These are phyloP conservation scores for Scleromitrula shiraiana DNA, from an alignment of 2,329 filamentous ascomycete genomes.

Conservation along the genomic window DNA sequence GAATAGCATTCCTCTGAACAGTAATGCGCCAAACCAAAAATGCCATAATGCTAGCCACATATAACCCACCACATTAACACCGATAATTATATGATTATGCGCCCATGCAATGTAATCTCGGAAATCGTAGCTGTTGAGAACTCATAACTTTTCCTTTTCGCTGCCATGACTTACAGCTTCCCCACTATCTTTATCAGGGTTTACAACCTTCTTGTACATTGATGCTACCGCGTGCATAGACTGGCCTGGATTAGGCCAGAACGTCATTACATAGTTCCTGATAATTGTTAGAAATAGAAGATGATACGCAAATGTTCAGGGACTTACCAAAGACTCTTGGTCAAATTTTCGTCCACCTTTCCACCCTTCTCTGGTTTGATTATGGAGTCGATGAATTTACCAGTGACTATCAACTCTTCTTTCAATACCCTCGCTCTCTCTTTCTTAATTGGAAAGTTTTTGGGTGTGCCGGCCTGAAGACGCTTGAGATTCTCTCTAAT, in stretches of 20 bases:
- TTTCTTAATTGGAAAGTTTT: constrained; percentile 54
- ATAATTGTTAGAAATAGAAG: constrained; percentile 12
- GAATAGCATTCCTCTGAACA: background rate
- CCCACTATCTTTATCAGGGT: constrained; percentile 7
- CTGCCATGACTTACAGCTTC: too few relatives aligned
- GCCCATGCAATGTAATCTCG: background rate
- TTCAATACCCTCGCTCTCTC: constrained; percentile 55
- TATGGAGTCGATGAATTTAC: constrained; percentile 48
- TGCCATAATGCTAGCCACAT: background rate
- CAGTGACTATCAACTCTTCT: constrained; percentile 51
- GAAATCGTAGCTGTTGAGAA: too few relatives aligned
- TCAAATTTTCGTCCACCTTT: constrained; percentile 21
- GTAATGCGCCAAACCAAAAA: background rate
- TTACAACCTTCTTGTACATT: constrained; percentile 27
- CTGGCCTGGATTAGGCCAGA: constrained; percentile 27
- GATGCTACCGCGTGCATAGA: constrained; percentile 19
- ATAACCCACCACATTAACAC: background rate
- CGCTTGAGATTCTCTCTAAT: constrained; percentile 52
- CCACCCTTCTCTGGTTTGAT: constrained; percentile 7
- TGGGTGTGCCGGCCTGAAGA: constrained; percentile 53
- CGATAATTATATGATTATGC: background rate
- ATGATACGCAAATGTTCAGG: background rate
- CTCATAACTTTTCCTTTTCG: background rate
- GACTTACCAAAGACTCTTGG: constrained; percentile 27
- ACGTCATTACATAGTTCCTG: constrained; percentile 29